Conservation (phyloP, 495 filamentous ascomycete species). For the Ramalina peruviana region DNA sequence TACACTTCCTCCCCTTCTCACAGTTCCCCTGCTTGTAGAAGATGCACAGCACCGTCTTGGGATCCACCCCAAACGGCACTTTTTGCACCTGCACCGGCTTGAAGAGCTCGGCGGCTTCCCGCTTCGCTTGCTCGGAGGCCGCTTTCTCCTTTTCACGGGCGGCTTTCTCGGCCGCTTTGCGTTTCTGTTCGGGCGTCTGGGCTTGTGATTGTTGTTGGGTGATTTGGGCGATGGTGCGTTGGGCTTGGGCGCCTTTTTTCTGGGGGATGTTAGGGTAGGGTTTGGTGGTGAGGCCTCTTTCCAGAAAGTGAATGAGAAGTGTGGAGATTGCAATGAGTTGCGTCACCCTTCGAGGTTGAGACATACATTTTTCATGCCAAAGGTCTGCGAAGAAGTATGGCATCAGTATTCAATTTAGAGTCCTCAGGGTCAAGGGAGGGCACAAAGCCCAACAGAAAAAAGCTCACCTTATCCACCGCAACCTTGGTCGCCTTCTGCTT, state of each 20-base stretch:
- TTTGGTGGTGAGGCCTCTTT: no score
- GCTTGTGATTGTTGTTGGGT: conserved; percentile 53
- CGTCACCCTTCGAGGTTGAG: neutral
- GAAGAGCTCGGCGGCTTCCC: conserved; percentile 70
- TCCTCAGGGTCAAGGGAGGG: neutral
- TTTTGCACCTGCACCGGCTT: conserved; percentile 93
- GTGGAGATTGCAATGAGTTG: no score
- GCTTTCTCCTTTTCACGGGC: conserved; percentile 74
- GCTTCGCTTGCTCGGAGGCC: conserved; percentile 67
- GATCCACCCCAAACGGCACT: conserved; percentile 93
- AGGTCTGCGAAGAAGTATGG: conserved; percentile 41
- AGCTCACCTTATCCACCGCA: conserved; percentile 68
- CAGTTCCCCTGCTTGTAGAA: conserved; percentile 95
- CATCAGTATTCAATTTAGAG: neutral
- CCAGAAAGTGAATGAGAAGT: neutral
- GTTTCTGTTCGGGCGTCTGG: conserved; percentile 72
- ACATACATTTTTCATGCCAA: conserved; percentile 94
- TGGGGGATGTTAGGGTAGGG: conserved; percentile 12
- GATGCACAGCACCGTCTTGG: conserved; percentile 92
- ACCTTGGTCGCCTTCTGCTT: conserved; percentile 54
- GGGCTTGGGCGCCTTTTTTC: conserved; percentile 87
- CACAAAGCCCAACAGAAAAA: neutral
- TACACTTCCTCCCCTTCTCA: conserved; percentile 95
- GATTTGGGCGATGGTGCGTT: conserved; percentile 77
- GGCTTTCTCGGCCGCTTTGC: conserved; percentile 79